These are phyloP conservation scores for Nannizziopsis barbatae DNA, from an alignment of 2,329 filamentous ascomycete genomes.

Conservation along the genomic window DNA sequence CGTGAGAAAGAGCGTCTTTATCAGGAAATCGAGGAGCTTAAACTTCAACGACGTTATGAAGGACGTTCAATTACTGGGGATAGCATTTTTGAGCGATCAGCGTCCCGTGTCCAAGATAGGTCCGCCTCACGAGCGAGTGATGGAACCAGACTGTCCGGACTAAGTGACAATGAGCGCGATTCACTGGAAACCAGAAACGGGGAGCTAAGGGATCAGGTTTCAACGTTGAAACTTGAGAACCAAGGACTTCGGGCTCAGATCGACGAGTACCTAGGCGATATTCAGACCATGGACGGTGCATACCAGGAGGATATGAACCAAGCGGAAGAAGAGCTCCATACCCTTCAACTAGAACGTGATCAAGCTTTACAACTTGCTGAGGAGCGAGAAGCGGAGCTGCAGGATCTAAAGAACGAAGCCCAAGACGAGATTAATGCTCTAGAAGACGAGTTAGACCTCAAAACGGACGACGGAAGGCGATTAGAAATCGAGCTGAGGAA, in stretches of 20 bases:
- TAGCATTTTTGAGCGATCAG: constrained; percentile 87
- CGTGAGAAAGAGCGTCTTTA: constrained; percentile 90
- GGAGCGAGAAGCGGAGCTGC: constrained; percentile 44
- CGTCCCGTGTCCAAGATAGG: constrained; percentile 67
- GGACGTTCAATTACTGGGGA: constrained; percentile 57
- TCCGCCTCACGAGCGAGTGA: constrained; percentile 65
- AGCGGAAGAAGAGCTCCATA: constrained; percentile 66
- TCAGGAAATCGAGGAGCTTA: constrained; percentile 93
- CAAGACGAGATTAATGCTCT: constrained; percentile 48
- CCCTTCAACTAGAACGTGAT: constrained; percentile 71
- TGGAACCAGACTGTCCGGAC: constrained; percentile 51
- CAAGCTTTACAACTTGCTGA: constrained; percentile 67
- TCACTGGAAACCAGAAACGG: constrained; percentile 76
- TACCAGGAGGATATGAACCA: constrained; percentile 73
- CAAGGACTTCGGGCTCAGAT: constrained; percentile 78
- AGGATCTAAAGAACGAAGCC: constrained; percentile 46
- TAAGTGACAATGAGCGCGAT: constrained; percentile 68
- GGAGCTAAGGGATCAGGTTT: constrained; percentile 73
- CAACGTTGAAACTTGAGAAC: constrained; percentile 74
- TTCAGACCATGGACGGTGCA: constrained; percentile 60
- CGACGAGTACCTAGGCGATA: constrained; percentile 65
- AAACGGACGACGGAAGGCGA: constrained; percentile 57
- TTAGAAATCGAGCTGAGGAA: constrained; percentile 62
- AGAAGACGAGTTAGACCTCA: constrained; percentile 57
- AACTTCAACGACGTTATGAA: constrained; percentile 68